Percentiles rank a stretch among this genome's conserved stretches.
Evolutionary conservation across 495 filamentous ascomycete genomes (phyloP).

Genomic region (Hypoxylon fuscum): DNA sequence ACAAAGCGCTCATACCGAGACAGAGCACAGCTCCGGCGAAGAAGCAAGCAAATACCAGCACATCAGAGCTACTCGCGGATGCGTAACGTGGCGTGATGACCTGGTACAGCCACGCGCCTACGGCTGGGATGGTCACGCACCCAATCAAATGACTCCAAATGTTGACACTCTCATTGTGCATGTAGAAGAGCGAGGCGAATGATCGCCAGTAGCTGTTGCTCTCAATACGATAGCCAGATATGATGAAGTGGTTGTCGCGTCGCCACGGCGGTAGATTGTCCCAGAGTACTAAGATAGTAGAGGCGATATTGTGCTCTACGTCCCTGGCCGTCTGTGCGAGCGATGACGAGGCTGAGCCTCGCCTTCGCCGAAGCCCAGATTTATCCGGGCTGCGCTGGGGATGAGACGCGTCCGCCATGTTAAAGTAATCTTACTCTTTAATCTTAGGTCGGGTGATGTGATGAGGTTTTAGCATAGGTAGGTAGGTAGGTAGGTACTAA

Average conservation of each 20-base stretch:
- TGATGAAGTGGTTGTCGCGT: slow-evolving; percentile 58
- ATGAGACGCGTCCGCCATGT: slow-evolving; percentile 29
- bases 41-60: slow-evolving; percentile 78
- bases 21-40: slow-evolving; percentile 79
- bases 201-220: slow-evolving; percentile 51
- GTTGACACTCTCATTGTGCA: slow-evolving; percentile 93
- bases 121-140: slow-evolving; percentile 60
- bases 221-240: slow-evolving; percentile 51
- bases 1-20: slow-evolving; percentile 86
- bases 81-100: slow-evolving; percentile 72
- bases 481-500: no score
- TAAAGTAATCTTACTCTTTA: no score
- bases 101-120: slow-evolving; percentile 44
- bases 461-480: no score
- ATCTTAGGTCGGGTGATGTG: no score
- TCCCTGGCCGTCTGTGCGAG: slow-evolving; percentile 34
- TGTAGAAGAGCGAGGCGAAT: slow-evolving; percentile 45
- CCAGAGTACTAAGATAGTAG: slow-evolving; percentile 48
- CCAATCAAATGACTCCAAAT: slow-evolving; percentile 89
- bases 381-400: not conserved
- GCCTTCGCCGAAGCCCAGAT: slow-evolving; percentile 32
- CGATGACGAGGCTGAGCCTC: slow-evolving; percentile 17
- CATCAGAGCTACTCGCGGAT: slow-evolving; percentile 69
- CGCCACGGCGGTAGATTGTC: slow-evolving; percentile 57
- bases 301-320: slow-evolving; percentile 41